Evolutionary conservation across 1,284 basidiomycete genomes (phyloP).

Genomic region (Moesziomyces antarcticus): DNA sequence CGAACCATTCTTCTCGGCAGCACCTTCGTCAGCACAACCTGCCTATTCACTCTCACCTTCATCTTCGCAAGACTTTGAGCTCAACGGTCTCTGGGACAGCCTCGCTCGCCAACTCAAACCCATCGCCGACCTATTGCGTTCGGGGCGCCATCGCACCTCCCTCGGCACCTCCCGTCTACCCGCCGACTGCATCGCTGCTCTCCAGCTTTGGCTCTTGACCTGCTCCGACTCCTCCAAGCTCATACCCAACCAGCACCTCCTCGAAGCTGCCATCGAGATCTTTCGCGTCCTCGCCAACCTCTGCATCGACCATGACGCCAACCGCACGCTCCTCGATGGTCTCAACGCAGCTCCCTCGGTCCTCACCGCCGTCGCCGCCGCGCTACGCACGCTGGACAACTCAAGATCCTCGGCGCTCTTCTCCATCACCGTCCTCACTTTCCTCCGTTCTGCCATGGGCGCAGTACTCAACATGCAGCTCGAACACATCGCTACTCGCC

Average conservation of each 20-base stretch:
- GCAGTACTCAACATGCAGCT: constrained; percentile 82
- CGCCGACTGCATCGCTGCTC: constrained; percentile 34
- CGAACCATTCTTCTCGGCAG: constrained; percentile 26
- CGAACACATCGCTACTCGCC: constrained; percentile 72
- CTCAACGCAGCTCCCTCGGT: constrained; percentile 74
- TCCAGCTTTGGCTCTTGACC: constrained; percentile 38
- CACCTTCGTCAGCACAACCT: constrained; percentile 5
- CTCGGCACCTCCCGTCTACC: constrained; percentile 32
- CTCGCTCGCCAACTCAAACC: constrained; percentile 45
- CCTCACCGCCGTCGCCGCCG: constrained; percentile 79
- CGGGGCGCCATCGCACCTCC: constrained; percentile 37
- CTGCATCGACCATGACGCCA: constrained; percentile 57
- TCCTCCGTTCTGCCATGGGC: constrained; percentile 81
- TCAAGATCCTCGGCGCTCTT: constrained; percentile 44
- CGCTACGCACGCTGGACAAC: constrained; percentile 76
- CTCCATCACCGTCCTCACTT: constrained; percentile 70
- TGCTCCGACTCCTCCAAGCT: constrained; percentile 19
- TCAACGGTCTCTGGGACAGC: constrained; percentile 41
- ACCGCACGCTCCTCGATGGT: constrained; percentile 27
- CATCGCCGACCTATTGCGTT: constrained; percentile 47
- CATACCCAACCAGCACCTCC: constrained; percentile 9
- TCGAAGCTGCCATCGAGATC: constrained; percentile 50
- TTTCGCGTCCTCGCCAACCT: constrained; percentile 58
- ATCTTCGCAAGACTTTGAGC: constrained; percentile 40
- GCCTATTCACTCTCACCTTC: constrained; percentile 29